phyloP scores from a whole-genome alignment of 2,329 filamentous ascomycete genomes.

The Podosphaera xanthii region DNA sequence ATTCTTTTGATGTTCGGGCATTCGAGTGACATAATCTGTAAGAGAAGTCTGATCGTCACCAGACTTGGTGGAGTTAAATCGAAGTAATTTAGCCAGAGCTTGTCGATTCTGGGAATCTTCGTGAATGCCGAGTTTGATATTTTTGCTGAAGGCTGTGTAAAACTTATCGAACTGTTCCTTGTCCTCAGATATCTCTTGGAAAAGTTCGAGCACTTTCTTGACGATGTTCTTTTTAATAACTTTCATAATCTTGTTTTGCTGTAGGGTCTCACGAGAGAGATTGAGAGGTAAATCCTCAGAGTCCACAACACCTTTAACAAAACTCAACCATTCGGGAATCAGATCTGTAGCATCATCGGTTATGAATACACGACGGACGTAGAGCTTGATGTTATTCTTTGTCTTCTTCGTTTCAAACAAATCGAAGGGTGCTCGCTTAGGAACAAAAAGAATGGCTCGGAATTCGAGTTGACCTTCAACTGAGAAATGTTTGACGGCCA shows the following conservation, averaged over 20 bases:
- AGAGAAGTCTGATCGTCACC: conserved; percentile 89
- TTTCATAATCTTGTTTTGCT: conserved; percentile 99
- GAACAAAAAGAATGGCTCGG: conserved; percentile 97
- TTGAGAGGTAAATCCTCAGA: conserved; percentile 98
- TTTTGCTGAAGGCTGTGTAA: conserved; percentile 98
- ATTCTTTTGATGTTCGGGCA: conserved; percentile 99
- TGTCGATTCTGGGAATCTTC: conserved; percentile 96
- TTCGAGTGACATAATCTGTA: conserved; percentile 92
- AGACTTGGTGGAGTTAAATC: conserved; percentile 98
- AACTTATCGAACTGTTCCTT: conserved; percentile 99
- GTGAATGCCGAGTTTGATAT: conserved; percentile 99
- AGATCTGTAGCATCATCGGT: conserved; percentile 97
- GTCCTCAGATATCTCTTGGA: conserved; percentile 96
- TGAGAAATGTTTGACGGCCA: conserved; percentile 99
- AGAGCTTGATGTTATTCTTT: conserved; percentile 99
- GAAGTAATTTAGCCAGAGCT: conserved; percentile 86
- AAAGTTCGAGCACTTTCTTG: conserved; percentile 99
- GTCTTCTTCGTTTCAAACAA: conserved; percentile 99
- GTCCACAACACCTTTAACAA: conserved; percentile 99
- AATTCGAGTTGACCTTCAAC: conserved; percentile 99
- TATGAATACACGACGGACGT: conserved; percentile 99
- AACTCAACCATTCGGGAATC: conserved; percentile 97
- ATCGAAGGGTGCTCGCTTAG: conserved; percentile 98
- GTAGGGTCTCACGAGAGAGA: conserved; percentile 97
- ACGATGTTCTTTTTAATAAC: conserved; percentile 99